Base-by-base conservation (phyloP, 306 rosid genomes). In the Prunus mongolica region DNA sequence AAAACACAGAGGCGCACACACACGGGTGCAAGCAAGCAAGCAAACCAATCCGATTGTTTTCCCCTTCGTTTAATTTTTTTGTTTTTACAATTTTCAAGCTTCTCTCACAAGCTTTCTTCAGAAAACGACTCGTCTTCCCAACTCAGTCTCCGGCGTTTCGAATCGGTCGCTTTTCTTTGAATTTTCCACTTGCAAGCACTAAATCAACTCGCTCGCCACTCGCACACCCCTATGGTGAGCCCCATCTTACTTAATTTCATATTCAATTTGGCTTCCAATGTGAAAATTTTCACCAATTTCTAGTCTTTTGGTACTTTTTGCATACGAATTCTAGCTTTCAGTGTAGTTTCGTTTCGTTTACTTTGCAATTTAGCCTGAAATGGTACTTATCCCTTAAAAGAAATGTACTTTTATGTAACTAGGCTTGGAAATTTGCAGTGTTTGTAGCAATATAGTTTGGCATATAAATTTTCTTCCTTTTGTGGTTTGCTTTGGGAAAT, bases 201-300 rank as follows among this genome's bases (percentile, higher is more conserved):
- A 87, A 78, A 80, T 84, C 77, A 78, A 89, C 88, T 89, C 84
- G 84, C 56, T 83, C 60, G 14, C 67, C 76, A 63, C 61, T 74
- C 76, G 8, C 45, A 32, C 78, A 67, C 5, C 79, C 67, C 87
- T 92, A 90, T 92, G 97, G 98, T 92, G 71, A 89, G 90, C 72
- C 69, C 78, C 74, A 32, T 45, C 65, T 57, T 52, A 6, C 66
- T 13, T 24, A 7, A 25, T 77, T 57, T 51, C 47, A 15, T 34
- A 0, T 45, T 45, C 72, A 44, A 67, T 14, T 20, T 45, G 18
- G 72, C 41, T 18, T 47, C 57, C 28, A 58, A 41, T 45, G 41
- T 18, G 10, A 49, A 34, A 20, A n/a, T 16, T n/a, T 10, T 9
- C 0, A 12, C 14, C 47, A 76, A 28, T 69, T 77, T 70, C 6